Evolutionary conservation across 1,284 basidiomycete species (phyloP).

Genomic region (Ganoderma leucocontextum): DNA sequence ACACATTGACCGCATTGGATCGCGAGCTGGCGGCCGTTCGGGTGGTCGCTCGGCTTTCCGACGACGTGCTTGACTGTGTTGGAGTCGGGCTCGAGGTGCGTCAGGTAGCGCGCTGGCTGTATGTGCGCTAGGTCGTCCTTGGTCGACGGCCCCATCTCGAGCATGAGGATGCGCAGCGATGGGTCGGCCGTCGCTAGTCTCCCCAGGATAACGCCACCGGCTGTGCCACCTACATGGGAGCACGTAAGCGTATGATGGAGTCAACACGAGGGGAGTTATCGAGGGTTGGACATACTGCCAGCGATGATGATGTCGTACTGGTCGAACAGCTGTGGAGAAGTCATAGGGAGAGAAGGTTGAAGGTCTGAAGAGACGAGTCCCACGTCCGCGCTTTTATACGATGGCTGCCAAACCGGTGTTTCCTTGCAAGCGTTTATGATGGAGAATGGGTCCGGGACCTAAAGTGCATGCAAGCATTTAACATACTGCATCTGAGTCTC

Average conservation of each 20-base stretch:
- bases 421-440: not conserved
- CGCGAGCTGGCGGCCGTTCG: conserved; percentile 50
- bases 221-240: conserved; percentile 47
- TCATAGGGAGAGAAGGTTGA: not conserved
- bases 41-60: conserved; percentile 39
- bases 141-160: conserved; percentile 51
- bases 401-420: too few relatives aligned
- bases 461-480: too few relatives aligned
- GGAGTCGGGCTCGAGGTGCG: conserved; percentile 37
- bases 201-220: conserved; percentile 51
- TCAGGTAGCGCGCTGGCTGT: conserved; percentile 43
- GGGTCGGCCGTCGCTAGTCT: conserved; percentile 52
- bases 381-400: not conserved
- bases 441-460: not conserved
- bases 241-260: not conserved
- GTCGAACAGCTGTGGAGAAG: not conserved
- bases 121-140: conserved; percentile 40
- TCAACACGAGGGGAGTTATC: not conserved
- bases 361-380: not conserved
- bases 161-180: conserved; percentile 47
- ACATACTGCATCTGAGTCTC: too few relatives aligned
- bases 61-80: conserved; percentile 30
- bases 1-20: conserved; percentile 54
- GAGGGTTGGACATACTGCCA: conserved; percentile 47
- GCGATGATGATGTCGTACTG: conserved; percentile 57